phyloP scores from a whole-genome alignment of 495 filamentous ascomycete species.

The Saxophila tyrrhenica region DNA sequence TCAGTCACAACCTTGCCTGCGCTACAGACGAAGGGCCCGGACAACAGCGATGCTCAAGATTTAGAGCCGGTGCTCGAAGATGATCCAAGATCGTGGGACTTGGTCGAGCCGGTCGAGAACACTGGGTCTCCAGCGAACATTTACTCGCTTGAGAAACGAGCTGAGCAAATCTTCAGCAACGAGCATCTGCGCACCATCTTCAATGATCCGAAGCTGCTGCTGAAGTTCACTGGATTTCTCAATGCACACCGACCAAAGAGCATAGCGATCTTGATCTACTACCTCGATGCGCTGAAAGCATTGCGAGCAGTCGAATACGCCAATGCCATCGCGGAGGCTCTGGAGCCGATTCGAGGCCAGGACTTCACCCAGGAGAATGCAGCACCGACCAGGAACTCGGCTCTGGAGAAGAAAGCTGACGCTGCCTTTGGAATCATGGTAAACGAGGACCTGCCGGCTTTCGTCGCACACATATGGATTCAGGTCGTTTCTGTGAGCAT shows the following conservation, averaged over 20 bases:
- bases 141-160: conserved; percentile 47
- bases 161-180: conserved; percentile 52
- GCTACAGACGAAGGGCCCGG: conserved; percentile 28
- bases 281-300: conserved; percentile 54
- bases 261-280: conserved; percentile 52
- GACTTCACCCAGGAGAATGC: conserved; percentile 36
- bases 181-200: conserved; percentile 51
- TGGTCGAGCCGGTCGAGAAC: conserved; percentile 32
- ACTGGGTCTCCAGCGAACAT: conserved; percentile 9
- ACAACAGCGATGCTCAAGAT: conserved; percentile 34
- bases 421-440: conserved; percentile 49
- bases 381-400: conserved; percentile 38
- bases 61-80: conserved; percentile 41
- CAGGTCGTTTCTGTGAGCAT: conserved; percentile 47
- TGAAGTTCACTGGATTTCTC: conserved; percentile 52
- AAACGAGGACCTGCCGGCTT: conserved; percentile 57
- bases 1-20: conserved; percentile 29
- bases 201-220: conserved; percentile 55
- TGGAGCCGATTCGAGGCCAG: conserved; percentile 38
- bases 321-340: conserved; percentile 47
- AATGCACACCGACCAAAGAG: conserved; percentile 62
- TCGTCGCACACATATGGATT: conserved; percentile 51
- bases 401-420: conserved; percentile 47
- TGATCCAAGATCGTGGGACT: conserved; percentile 43
- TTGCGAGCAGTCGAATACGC: conserved; percentile 61